Percentiles rank a stretch among this genome's conserved stretches.
These are phyloP conservation scores for Cucurbita ficifolia DNA, from an alignment of 306 rosid genomes.

Conservation along the genomic window DNA sequence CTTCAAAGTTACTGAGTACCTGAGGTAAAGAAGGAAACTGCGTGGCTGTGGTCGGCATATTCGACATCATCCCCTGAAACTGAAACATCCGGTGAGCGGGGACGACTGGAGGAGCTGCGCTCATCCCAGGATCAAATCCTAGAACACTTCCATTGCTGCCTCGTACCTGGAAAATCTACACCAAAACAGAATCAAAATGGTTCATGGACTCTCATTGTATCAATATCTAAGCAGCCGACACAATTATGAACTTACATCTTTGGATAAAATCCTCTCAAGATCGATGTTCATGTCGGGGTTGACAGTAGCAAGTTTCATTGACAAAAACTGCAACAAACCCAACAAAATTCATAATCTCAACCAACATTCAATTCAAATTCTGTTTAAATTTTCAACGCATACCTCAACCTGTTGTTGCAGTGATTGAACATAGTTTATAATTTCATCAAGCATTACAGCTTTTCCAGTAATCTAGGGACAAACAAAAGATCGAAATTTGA, in stretches of 20 bases:
- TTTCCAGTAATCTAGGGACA: conserved; percentile 78
- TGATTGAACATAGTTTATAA: conserved; percentile 92
- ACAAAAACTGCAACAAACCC: conserved; percentile 56
- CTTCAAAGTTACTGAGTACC: conserved; percentile 24
- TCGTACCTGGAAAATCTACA: conserved; percentile 59
- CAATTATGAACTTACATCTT: conserved; percentile 51
- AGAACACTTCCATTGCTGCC: conserved; percentile 37
- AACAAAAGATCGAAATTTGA: background rate
- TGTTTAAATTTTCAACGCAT: conserved; percentile 6
- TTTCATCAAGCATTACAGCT: conserved; percentile 99
- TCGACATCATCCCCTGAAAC: conserved; percentile 48
- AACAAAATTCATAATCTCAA: background rate
- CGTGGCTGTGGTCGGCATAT: conserved; percentile 37
- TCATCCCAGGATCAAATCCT: conserved; percentile 45
- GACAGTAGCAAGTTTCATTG: conserved; percentile 97
- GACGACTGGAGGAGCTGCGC: conserved; percentile 44
- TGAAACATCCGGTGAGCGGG: conserved; percentile 44
- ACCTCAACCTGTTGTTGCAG: conserved; percentile 99
- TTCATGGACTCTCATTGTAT: background rate
- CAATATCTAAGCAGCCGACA: background rate
- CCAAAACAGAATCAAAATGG: background rate
- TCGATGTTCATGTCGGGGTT: conserved; percentile 82
- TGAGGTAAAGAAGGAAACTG: conserved; percentile 62
- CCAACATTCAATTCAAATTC: background rate
- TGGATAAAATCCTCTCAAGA: conserved; percentile 65